Conservation (phyloP, 164 flowering plant species). For the Malania oleifera region DNA sequence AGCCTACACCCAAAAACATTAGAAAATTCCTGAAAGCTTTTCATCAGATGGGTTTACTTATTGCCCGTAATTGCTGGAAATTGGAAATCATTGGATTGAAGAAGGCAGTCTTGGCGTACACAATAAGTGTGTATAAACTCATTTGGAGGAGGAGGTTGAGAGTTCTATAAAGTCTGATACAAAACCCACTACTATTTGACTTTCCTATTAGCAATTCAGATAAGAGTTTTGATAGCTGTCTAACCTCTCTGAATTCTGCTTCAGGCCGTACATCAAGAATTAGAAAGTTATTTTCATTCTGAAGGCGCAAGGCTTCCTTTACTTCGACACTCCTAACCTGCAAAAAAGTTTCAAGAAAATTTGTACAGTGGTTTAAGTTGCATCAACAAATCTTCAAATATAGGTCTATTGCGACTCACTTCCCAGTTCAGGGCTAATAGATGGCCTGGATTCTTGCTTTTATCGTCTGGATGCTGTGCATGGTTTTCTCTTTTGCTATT, state of each 20-base stretch:
- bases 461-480: no score
- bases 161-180: background rate
- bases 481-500: no score
- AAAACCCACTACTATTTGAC: background rate
- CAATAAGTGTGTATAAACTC: no score
- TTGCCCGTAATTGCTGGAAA: no score
- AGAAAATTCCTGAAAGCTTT: background rate
- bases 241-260: constrained; percentile 91
- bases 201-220: background rate
- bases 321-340: constrained; percentile 91
- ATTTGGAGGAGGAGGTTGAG: no score
- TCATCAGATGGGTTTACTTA: background rate
- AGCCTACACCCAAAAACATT: constrained; percentile 35
- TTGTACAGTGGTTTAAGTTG: no score
- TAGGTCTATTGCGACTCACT: no score
- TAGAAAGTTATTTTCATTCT: constrained; percentile 84
- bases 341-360: constrained; percentile 10
- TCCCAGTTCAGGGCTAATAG: background rate
- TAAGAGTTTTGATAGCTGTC: background rate
- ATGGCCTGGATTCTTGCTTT: background rate
- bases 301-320: constrained; percentile 92
- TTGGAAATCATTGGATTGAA: no score
- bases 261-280: constrained; percentile 95
- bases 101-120: background rate
- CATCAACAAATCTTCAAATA: no score